Evolutionary conservation across 768 basidiomycete genomes (phyloP).

Genomic region (Rhizopogon vesiculosus): DNA sequence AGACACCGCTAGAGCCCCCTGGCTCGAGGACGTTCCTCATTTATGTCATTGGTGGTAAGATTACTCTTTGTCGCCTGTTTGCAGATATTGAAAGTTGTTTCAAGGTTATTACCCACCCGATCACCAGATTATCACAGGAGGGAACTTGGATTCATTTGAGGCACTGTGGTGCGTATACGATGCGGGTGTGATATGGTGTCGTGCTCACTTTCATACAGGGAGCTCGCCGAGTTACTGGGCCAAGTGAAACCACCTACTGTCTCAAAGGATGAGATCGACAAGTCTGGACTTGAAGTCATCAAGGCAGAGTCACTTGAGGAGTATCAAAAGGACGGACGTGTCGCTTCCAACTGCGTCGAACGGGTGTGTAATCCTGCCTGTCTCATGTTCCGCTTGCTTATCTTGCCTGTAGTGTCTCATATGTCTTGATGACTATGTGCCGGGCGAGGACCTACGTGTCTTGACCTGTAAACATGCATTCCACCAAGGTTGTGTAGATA

Average conservation of each 20-base stretch:
- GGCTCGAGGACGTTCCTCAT: conserved; percentile 78
- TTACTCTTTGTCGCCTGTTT: not conserved
- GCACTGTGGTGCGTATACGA: conserved; percentile 57
- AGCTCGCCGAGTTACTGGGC: conserved; percentile 79
- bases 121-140: conserved; percentile 84
- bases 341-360: conserved; percentile 77
- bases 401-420: conserved; percentile 59
- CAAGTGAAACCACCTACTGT: conserved; percentile 81
- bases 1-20: conserved; percentile 14
- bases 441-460: conserved; percentile 74
- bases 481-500: conserved; percentile 85
- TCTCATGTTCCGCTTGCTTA: not conserved
- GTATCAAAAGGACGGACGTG: conserved; percentile 56
- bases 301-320: conserved; percentile 43
- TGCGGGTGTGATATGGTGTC: not conserved
- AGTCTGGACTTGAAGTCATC: conserved; percentile 75
- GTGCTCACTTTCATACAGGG: conserved; percentile 35
- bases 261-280: conserved; percentile 80
- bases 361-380: conserved; percentile 43
- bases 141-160: conserved; percentile 74
- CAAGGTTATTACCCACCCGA: conserved; percentile 89
- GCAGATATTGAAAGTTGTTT: conserved; percentile 4
- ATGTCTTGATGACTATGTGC: conserved; percentile 82
- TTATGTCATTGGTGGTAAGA: conserved; percentile 80
- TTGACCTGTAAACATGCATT: conserved; percentile 87